Evolutionary conservation across 768 basidiomycete genomes (phyloP).

Genomic region (Podaxis rugospora): DNA sequence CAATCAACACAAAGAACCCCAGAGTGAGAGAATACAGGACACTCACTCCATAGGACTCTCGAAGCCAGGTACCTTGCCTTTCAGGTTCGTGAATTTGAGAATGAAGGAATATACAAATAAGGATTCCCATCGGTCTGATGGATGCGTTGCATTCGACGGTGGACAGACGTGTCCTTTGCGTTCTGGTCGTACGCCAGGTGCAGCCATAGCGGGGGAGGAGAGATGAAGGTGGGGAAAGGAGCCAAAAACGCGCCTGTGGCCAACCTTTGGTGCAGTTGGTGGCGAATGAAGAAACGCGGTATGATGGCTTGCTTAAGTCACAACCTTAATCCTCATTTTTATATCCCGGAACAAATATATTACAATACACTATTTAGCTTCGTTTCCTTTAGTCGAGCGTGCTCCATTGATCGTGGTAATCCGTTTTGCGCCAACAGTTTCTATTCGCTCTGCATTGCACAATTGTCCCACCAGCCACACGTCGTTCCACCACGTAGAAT

Average conservation of each 20-base stretch:
- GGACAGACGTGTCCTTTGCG: constrained; percentile 48
- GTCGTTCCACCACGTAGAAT: neutral
- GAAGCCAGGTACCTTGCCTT: constrained; percentile 71
- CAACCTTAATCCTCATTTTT: constrained; percentile 31
- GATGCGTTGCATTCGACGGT: constrained; percentile 65
- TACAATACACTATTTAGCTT: constrained; percentile 31
- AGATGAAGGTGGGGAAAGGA: constrained; percentile 19
- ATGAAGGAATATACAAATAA: constrained; percentile 85
- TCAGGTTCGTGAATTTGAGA: constrained; percentile 74
- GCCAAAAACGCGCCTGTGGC: constrained; percentile 10
- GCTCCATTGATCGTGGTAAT: neutral
- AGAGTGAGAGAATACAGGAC: constrained; percentile 11
- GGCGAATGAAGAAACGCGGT: constrained; percentile 28
- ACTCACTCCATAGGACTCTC: constrained; percentile 84
- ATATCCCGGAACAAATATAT: constrained; percentile 48
- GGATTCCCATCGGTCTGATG: constrained; percentile 82
- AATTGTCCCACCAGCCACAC: neutral
- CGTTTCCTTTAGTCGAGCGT: neutral
- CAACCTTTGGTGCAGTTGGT: constrained; percentile 12
- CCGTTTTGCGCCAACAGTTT: neutral
- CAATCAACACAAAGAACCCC: constrained; percentile 11
- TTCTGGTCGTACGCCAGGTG: constrained; percentile 20
- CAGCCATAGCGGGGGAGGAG: constrained; percentile 34
- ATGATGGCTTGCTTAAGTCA: constrained; percentile 29
- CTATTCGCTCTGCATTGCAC: neutral